These are phyloP conservation scores for Geosmithia flava DNA, from an alignment of 2,329 filamentous ascomycete genomes.

Conservation along the genomic window DNA sequence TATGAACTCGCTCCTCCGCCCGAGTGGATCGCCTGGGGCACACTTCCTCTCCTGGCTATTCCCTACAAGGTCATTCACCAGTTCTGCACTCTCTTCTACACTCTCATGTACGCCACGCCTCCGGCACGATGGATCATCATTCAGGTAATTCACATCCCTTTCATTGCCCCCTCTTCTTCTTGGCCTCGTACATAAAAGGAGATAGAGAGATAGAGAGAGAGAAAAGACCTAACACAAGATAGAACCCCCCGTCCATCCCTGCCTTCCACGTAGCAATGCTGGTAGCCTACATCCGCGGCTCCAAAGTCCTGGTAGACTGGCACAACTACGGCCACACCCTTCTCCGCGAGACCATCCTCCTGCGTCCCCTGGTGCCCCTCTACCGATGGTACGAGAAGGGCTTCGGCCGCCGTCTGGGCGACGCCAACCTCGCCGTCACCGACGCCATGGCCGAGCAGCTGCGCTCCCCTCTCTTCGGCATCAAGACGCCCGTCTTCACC, in stretches of 20 bases:
- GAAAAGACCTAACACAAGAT: no score
- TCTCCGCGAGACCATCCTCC: slow-evolving; percentile 49
- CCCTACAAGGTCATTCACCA: slow-evolving; percentile 84
- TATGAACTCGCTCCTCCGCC: slow-evolving; percentile 60
- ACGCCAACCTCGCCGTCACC: slow-evolving; percentile 77
- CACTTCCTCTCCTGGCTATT: slow-evolving; percentile 64
- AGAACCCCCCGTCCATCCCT: slow-evolving; percentile 93
- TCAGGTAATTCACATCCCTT: slow-evolving; percentile 49
- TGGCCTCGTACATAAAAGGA: no score
- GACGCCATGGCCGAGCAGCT: slow-evolving; percentile 75
- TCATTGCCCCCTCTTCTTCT: no score
- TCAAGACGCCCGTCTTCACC: slow-evolving; percentile 53
- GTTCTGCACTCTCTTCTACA: slow-evolving; percentile 54
- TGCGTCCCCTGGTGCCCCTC: slow-evolving; percentile 64
- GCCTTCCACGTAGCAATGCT: slow-evolving; percentile 67
- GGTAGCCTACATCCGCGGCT: slow-evolving; percentile 65
- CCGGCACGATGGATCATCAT: slow-evolving; percentile 78
- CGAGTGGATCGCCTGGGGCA: slow-evolving; percentile 51
- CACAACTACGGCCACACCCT: slow-evolving; percentile 98
- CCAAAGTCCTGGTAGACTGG: slow-evolving; percentile 85
- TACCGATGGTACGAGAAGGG: slow-evolving; percentile 67
- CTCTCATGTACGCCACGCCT: slow-evolving; percentile 62
- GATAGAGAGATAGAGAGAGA: no score
- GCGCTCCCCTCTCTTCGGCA: slow-evolving; percentile 43
- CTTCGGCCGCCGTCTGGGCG: slow-evolving; percentile 54